phyloP scores from a whole-genome alignment of 768 basidiomycete genomes.

The Mycena belliarum region DNA sequence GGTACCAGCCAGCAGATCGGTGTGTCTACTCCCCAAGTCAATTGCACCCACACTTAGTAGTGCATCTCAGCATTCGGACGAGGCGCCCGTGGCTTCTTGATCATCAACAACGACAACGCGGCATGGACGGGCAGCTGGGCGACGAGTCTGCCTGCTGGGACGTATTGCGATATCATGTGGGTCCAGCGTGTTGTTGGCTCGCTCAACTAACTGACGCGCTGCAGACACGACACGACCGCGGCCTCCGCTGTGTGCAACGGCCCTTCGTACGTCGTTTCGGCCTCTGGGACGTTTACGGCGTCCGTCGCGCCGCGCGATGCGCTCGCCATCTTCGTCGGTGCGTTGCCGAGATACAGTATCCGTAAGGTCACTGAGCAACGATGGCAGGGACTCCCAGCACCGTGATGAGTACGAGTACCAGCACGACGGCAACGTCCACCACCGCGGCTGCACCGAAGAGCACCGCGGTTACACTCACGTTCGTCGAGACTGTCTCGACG shows the following conservation, averaged over 20 bases:
- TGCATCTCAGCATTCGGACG: constrained; percentile 13
- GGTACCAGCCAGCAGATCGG: constrained; percentile 24
- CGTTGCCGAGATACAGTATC: not conserved
- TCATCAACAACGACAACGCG: constrained; percentile 17
- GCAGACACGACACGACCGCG: constrained; percentile 11
- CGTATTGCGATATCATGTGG: constrained; percentile 23
- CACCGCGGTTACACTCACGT: not conserved
- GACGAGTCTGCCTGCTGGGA: constrained; percentile 17
- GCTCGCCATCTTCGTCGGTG: constrained; percentile 16
- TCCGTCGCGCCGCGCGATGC: constrained; percentile 22
- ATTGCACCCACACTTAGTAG: no score
- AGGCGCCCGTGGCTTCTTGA: constrained; percentile 12
- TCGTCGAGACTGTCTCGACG: constrained; percentile 5
- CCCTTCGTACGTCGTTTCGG: constrained; percentile 8
- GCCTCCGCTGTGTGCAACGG: constrained; percentile 13
- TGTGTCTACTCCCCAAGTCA: not conserved
- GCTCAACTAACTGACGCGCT: not conserved
- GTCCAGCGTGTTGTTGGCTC: not conserved
- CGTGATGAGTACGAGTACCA: not conserved
- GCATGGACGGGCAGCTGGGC: constrained; percentile 6
- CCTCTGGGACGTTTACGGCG: constrained; percentile 20
- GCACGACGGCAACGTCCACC: not conserved
- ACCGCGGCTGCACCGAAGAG: not conserved
- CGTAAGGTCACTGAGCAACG: not conserved
- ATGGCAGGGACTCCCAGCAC: not conserved